These are phyloP conservation scores for Cladochytrium replicatum DNA, from an alignment of 192 early-diverging fungal genomes.

Conservation along the genomic window DNA sequence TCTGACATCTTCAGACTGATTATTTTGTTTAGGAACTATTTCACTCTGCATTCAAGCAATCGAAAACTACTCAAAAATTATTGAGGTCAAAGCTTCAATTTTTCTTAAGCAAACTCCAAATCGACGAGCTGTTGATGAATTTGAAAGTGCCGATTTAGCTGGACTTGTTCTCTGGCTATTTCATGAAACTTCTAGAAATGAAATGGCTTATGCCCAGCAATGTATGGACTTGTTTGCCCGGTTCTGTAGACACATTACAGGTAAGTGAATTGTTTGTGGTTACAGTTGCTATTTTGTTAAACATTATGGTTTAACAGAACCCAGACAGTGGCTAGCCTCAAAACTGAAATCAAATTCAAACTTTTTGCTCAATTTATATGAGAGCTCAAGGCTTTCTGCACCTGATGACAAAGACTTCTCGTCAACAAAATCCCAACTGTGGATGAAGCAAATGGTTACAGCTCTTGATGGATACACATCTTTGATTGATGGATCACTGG, in stretches of 20 bases:
- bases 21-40: slow-evolving; percentile 35
- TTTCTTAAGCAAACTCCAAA: slow-evolving; percentile 31
- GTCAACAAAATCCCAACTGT: slow-evolving; percentile 1
- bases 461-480: slow-evolving; percentile 25
- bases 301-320: neutral
- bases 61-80: slow-evolving; percentile 47
- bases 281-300: slow-evolving; percentile 8
- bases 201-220: slow-evolving; percentile 49
- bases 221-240: slow-evolving; percentile 54
- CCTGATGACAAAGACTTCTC: slow-evolving; percentile 10
- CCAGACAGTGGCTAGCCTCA: slow-evolving; percentile 1
- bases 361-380: neutral
- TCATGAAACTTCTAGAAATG: slow-evolving; percentile 34
- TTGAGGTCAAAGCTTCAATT: slow-evolving; percentile 36
- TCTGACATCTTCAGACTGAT: neutral
- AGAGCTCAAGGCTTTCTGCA: neutral
- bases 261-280: slow-evolving; percentile 28
- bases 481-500: slow-evolving; percentile 14
- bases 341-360: neutral
- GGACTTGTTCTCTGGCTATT: slow-evolving; percentile 50
- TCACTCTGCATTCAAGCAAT: slow-evolving; percentile 43
- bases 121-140: slow-evolving; percentile 39
- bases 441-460: slow-evolving; percentile 14
- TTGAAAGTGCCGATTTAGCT: slow-evolving; percentile 29
- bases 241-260: slow-evolving; percentile 33